These are phyloP conservation scores for Isoetes engelmannii DNA, from an alignment of 83 land plant species.

Conservation along the genomic window DNA sequence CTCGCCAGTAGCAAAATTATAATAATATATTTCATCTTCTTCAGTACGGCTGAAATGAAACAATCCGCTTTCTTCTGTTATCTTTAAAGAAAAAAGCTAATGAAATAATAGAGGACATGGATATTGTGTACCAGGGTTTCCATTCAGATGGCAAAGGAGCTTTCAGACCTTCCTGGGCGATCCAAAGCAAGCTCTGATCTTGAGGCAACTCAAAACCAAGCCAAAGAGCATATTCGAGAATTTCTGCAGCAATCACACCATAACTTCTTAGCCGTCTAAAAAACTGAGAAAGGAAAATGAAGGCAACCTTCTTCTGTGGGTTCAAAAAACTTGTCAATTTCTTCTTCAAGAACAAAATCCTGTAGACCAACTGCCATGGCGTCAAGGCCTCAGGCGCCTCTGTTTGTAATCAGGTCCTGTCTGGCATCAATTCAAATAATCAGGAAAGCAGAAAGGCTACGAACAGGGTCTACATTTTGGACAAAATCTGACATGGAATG, in stretches of 20 bases:
- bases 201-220: slow-evolving; percentile 27
- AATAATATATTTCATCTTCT: slow-evolving; percentile 34
- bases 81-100: background rate
- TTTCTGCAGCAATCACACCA: slow-evolving; percentile 12
- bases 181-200: slow-evolving; percentile 27
- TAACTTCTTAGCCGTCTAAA: background rate
- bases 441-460: too few relatives aligned
- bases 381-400: too few relatives aligned
- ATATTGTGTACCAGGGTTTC: slow-evolving; percentile 27
- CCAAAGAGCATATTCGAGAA: slow-evolving; percentile 30
- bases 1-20: slow-evolving; percentile 29
- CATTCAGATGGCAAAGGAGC: slow-evolving; percentile 24
- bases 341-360: slow-evolving; percentile 13
- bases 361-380: slow-evolving; percentile 1
- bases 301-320: slow-evolving; percentile 17
- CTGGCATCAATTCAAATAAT: too few relatives aligned
- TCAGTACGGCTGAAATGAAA: slow-evolving; percentile 27
- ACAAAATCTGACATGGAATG: too few relatives aligned
- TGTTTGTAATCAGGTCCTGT: too few relatives aligned
- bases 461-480: too few relatives aligned
- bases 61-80: background rate
- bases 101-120: background rate
- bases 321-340: slow-evolving; percentile 15
- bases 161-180: slow-evolving; percentile 23
- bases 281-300: background rate